These are phyloP conservation scores for Zygoascus tannicola DNA, from an alignment of 805 yeast genomes.

Conservation along the genomic window DNA sequence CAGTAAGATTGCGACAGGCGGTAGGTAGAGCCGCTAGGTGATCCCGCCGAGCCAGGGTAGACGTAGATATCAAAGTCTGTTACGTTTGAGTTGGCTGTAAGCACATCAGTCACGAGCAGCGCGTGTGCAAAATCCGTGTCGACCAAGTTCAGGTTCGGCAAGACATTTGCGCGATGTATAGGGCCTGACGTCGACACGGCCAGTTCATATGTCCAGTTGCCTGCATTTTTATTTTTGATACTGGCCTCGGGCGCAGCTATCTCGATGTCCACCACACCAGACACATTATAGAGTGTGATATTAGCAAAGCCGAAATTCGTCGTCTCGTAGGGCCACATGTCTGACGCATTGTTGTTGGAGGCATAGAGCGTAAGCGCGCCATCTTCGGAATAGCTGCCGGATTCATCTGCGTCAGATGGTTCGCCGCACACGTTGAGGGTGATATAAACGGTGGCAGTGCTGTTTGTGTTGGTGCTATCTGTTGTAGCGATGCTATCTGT, in stretches of 20 bases:
- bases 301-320: constrained; percentile 25
- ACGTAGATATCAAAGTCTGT: constrained; percentile 16
- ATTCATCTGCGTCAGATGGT: constrained; percentile 16
- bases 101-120: constrained; percentile 46
- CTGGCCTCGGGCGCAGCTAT: constrained; percentile 12
- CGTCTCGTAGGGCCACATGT: constrained; percentile 10
- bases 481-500: too few species aligned
- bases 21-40: not conserved
- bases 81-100: constrained; percentile 1
- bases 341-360: constrained; percentile 21
- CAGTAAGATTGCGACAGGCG: constrained; percentile 47
- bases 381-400: constrained; percentile 16
- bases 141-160: constrained; percentile 34
- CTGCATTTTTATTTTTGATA: constrained; percentile 2
- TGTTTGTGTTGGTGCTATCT: not conserved
- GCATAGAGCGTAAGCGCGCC: constrained; percentile 6
- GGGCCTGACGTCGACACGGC: constrained; percentile 35
- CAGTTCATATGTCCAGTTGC: constrained; percentile 51
- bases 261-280: constrained; percentile 17
- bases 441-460: constrained; percentile 24
- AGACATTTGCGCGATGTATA: constrained; percentile 4
- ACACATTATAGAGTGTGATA: constrained; percentile 21
- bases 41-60: constrained; percentile 6
- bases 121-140: constrained; percentile 68
- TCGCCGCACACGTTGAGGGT: constrained; percentile 30